Base-by-base conservation (phyloP, 768 basidiomycete genomes). In the Amanita rubescens region DNA sequence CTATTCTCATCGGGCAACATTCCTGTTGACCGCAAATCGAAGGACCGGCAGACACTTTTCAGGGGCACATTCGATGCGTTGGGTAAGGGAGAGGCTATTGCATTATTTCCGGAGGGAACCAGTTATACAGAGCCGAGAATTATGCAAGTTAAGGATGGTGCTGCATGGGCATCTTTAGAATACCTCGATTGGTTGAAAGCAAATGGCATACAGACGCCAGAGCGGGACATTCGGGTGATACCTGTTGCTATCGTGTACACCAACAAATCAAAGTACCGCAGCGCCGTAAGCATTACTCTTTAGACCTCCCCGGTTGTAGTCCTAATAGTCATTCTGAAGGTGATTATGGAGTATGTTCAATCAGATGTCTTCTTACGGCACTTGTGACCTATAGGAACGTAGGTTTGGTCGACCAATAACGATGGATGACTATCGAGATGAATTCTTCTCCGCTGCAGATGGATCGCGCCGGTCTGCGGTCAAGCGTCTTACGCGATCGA, bases 221-320 rank as follows among this genome's bases (percentile, higher is more conserved):
- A 65, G 32, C 69, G 76, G 59, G 76, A 78, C 20, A 78, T 89
- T 3, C 71, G 77, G 24, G 79, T 97, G 58, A 71, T 95, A 35
- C 93, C 94, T 6, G 82, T 84, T 19, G 84, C 90, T 4, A 93
- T 99, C 57, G 91, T 92, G 12, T 98, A 98, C 68, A 92, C 90
- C 53, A 85, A 97, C 72, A 98, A 99, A 69, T 82, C 87, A 33
- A 95, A 94, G 73, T 99, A 98, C 65, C 78, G 94, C 57, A 94
- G 92, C 65, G 71, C 81, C 59, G 94, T 94, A 55, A 71, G 90
- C 73, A 59, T 73, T n/a, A n/a, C n/a, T 46, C 56, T 51, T 39
- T 56, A 68, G 69, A 53, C 64, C 58, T 41, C 30, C 49, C 46
- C 54, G 27, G 19, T 38, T 27, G n/a, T 19, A 39, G 49, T 39